phyloP scores from a whole-genome alignment of 208 protist species.

The Trypanosoma conorhini region DNA sequence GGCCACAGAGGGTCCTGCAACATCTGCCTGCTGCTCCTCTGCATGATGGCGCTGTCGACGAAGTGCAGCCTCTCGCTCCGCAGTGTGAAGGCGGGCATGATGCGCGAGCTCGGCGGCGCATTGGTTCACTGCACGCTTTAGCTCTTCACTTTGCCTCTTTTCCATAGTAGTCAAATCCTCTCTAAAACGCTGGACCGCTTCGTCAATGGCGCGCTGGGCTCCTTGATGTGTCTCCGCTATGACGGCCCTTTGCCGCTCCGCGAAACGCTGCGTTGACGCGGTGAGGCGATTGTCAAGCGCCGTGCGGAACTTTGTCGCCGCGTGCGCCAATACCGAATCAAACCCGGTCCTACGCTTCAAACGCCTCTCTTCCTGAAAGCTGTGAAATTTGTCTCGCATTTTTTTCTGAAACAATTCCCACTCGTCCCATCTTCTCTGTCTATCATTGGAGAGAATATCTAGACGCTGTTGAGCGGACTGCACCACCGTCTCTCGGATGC shows the following conservation, averaged over 20 bases:
- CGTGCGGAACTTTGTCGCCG: conserved; percentile 7
- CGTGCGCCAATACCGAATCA: conserved; percentile 36
- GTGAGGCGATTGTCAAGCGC: conserved; percentile 27
- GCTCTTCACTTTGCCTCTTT: conserved; percentile 19
- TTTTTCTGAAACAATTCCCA: conserved; percentile 23
- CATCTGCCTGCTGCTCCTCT: background rate
- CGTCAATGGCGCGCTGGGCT: conserved; percentile 14
- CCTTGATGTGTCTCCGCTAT: conserved; percentile 10
- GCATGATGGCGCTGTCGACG: background rate
- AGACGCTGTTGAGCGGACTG: conserved; percentile 38
- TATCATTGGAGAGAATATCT: conserved; percentile 42
- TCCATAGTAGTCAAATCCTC: conserved; percentile 12
- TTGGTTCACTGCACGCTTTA: conserved; percentile 12
- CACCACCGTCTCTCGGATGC: conserved; percentile 38
- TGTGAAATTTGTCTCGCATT: conserved; percentile 26
- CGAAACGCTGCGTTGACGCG: conserved; percentile 3
- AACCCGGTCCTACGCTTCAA: conserved; percentile 12
- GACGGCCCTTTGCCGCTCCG: conserved; percentile 12
- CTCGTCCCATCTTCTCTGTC: conserved; percentile 17
- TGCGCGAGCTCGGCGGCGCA: conserved; percentile 22
- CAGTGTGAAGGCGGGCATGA: conserved; percentile 12
- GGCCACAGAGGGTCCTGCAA: background rate
- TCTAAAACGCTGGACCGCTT: conserved; percentile 9
- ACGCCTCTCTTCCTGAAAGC: conserved; percentile 28
- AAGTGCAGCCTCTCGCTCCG: conserved; percentile 15